Base-by-base conservation (phyloP, 2,329 filamentous ascomycete genomes). In the Rhytidhysteron rufulum region DNA sequence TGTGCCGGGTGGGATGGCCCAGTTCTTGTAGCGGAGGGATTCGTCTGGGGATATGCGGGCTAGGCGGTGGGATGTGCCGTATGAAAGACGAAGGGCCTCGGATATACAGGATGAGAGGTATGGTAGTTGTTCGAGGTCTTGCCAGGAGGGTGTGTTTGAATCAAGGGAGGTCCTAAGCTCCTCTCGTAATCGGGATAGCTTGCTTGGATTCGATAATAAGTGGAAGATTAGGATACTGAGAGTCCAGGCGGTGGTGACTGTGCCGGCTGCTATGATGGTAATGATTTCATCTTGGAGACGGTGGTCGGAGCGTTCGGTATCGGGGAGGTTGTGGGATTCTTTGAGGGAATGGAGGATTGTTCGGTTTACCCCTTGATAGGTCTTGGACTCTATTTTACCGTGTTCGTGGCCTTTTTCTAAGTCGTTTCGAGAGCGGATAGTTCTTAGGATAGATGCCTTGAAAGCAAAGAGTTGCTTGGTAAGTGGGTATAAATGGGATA, bases 401-500 rank as follows among this genome's bases (percentile, higher is more conserved):
- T 27, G 10, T 17, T 22, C 17, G 37, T 17, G 30, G 6, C 18
- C 19, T 16, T 38, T 18, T 35, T 19, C 27, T n/a, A 5, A 3
- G 22, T 11, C 20, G n/a, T 16, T 25, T 25, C 29, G 21, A 19
- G 22, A 15, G n/a, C n/a, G n/a, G 15, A 51, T 53, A 29, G 47
- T 43, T 3, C 24, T 19, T 3, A 40, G 31, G 38, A 56, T 52
- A 25, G 43, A 37, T 37, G 48, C 38, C 35, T 50, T 51, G 2
- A 60, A 43, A 13, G 42, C 41, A 47, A 58, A 55, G 4, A 60
- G 45, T 17, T 47, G 32, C 32, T 40, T 50, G 7, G 51, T 51
- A 5, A 57, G 45, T 9, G 55, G 56, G 34, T 58, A 51, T 5
- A 58, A 20, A 17, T 54, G 22, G 3, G 49, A 43, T 10, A 58